Base-by-base conservation (phyloP, 352 stramenopile genomes). In the Phytophthora tubulina region DNA sequence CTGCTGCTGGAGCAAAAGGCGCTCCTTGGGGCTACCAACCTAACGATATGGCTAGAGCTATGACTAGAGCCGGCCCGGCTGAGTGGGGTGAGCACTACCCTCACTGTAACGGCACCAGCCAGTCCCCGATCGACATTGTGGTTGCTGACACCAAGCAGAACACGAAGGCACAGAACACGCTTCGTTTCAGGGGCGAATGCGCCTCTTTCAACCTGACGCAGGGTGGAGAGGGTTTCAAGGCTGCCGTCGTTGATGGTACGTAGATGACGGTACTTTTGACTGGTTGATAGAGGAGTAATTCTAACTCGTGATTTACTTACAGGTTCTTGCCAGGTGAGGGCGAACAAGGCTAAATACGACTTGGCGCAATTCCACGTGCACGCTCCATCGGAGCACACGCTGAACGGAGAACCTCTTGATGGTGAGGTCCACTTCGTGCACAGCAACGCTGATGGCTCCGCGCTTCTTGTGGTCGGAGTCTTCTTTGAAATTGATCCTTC, bases 371-470 rank as follows among this genome's bases (percentile, higher is more conserved):
- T 85, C 54, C 81, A 89, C 62, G 27, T 80, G 30, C 81, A 89
- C 55, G 48, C 69, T 45, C 81, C 81, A 7, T 81, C 70, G 0
- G 81, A 89, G 66, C 81, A 89, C 79, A 85, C 73, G 2, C 9
- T 89, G 13, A 68, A 80, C 31, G 81, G 79, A 36, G 69, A 81
- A 8, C 55, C 57, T 5, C 48, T 78, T 13, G 76, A 81, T 13
- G 78, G 70, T 33, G 81, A 86, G 55, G 52, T 83, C 11, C 81
- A 89, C 67, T 85, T 89, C 54, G 79, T 89, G 42, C 79, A 87
- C 70, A 63, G 53, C n/a, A 73, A 68, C 30, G 21, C 15, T 2
- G 72, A 80, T n/a, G 60, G 58, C 6, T 59, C 49, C 2, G 63
- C 70, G 30, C 55, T 87, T 35, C 67, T 85, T 0, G 81, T 86